Evolutionary conservation across 2,329 filamentous ascomycete species (phyloP).

Genomic region (Gremmenia infestans): DNA sequence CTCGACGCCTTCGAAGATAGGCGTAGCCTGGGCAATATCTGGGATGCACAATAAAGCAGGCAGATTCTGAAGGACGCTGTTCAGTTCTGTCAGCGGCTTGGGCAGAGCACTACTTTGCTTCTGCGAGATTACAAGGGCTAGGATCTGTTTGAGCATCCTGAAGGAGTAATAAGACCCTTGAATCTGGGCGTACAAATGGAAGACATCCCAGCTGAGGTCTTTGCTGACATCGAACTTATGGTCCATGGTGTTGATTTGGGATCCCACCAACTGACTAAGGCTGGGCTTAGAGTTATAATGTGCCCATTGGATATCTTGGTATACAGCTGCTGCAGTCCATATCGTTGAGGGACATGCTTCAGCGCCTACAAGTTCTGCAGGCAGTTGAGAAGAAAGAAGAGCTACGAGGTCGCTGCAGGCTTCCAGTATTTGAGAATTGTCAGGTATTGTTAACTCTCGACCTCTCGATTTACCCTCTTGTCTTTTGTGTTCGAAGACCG

Average conservation of each 20-base stretch:
- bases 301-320: slow-evolving; percentile 29
- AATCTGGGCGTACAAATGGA: slow-evolving; percentile 30
- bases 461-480: slow-evolving; percentile 24
- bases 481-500: slow-evolving; percentile 28
- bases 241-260: slow-evolving; percentile 7
- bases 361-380: background rate
- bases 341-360: slow-evolving; percentile 7
- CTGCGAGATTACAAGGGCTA: slow-evolving; percentile 14
- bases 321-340: slow-evolving; percentile 26
- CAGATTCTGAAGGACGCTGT: slow-evolving; percentile 17
- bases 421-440: slow-evolving; percentile 17
- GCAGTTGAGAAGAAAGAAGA: slow-evolving; percentile 12
- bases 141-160: slow-evolving; percentile 30
- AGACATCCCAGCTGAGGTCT: slow-evolving; percentile 27
- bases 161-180: slow-evolving; percentile 31
- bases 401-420: slow-evolving; percentile 20
- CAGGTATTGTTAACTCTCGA: slow-evolving; percentile 25
- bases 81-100: slow-evolving; percentile 7
- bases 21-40: slow-evolving; percentile 7
- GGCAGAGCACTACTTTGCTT: slow-evolving; percentile 2
- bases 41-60: slow-evolving; percentile 19
- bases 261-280: slow-evolving; percentile 8
- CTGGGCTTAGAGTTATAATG: slow-evolving; percentile 18
- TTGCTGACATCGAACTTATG: background rate
- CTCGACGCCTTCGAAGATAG: slow-evolving; percentile 8